A percentile compares a stretch with the other conserved stretches of the same genome.
Conservation (phyloP, 1,284 basidiomycete genomes). For the Malassezia dermatis region DNA sequence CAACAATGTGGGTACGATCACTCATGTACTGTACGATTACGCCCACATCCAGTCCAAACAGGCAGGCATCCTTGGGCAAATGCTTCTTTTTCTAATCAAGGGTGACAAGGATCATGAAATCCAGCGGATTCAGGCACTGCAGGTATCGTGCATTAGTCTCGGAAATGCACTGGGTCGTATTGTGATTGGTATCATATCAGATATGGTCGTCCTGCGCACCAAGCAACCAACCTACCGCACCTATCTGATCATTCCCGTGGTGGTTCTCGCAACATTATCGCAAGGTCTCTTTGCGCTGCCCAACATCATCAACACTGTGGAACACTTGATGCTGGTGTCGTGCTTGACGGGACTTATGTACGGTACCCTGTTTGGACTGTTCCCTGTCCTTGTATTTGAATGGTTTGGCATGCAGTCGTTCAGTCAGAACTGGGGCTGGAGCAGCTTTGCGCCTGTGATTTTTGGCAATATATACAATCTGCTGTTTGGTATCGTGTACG, state of each 20-base stretch:
- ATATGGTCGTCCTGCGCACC: conserved; percentile 48
- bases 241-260: conserved; percentile 35
- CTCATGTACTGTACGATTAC: conserved; percentile 68
- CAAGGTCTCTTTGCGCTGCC: conserved; percentile 40
- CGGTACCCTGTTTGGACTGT: conserved; percentile 65
- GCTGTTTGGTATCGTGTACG: conserved; percentile 58
- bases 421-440: conserved; percentile 75
- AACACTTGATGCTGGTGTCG: conserved; percentile 65
- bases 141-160: conserved; percentile 69
- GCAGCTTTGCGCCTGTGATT: conserved; percentile 64
- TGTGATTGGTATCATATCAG: conserved; percentile 64
- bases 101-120: conserved; percentile 60
- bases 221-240: conserved; percentile 24
- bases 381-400: conserved; percentile 67
- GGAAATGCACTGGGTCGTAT: conserved; percentile 75
- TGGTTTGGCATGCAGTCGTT: conserved; percentile 78
- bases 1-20: conserved; percentile 88
- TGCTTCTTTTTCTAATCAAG: not conserved
- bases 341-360: conserved; percentile 63
- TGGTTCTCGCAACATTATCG: conserved; percentile 28
- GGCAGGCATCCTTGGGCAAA: not conserved
- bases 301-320: conserved; percentile 54
- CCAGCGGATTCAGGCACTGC: conserved; percentile 62
- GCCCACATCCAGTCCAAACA: not conserved
- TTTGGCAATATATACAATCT: conserved; percentile 76